Evolutionary conservation across 495 filamentous ascomycete species (phyloP).

Genomic region (Penicillium salamii): DNA sequence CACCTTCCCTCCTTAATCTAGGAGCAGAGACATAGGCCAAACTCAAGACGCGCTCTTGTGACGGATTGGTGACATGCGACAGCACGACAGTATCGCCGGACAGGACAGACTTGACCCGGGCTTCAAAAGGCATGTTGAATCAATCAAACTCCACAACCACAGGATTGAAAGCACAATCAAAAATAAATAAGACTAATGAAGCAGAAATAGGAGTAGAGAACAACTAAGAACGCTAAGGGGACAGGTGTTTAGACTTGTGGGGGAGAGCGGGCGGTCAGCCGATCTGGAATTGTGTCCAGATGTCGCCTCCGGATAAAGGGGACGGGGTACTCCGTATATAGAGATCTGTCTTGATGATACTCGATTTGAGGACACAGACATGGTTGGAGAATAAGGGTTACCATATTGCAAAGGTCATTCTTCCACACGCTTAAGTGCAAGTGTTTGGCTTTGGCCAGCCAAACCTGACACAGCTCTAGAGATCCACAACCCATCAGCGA

Average conservation of each 20-base stretch:
- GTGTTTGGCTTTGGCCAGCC: too few relatives aligned
- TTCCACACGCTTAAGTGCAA: too few relatives aligned
- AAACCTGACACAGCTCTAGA: too few relatives aligned
- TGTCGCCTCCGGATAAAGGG: too few relatives aligned
- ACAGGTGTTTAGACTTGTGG: constrained; percentile 30
- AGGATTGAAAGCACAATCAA: constrained; percentile 12
- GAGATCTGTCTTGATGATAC: too few relatives aligned
- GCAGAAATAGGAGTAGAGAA: constrained; percentile 16
- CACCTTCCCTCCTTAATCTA: constrained; percentile 79
- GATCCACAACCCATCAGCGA: not conserved
- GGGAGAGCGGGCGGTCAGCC: constrained; percentile 33
- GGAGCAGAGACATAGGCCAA: constrained; percentile 90
- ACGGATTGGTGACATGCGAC: constrained; percentile 68
- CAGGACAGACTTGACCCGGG: constrained; percentile 87
- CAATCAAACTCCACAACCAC: constrained; percentile 15
- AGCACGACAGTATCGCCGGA: constrained; percentile 91
- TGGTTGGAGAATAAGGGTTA: too few relatives aligned
- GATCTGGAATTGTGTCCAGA: too few relatives aligned
- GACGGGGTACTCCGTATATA: too few relatives aligned
- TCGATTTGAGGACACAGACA: too few relatives aligned
- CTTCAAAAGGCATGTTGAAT: constrained; percentile 52
- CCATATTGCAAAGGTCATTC: too few relatives aligned
- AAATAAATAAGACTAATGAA: constrained; percentile 14
- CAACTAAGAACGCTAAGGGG: constrained; percentile 19
- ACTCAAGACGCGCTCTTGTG: constrained; percentile 77